Conservation (phyloP, 768 basidiomycete genomes). For the Leccinum boreale region DNA sequence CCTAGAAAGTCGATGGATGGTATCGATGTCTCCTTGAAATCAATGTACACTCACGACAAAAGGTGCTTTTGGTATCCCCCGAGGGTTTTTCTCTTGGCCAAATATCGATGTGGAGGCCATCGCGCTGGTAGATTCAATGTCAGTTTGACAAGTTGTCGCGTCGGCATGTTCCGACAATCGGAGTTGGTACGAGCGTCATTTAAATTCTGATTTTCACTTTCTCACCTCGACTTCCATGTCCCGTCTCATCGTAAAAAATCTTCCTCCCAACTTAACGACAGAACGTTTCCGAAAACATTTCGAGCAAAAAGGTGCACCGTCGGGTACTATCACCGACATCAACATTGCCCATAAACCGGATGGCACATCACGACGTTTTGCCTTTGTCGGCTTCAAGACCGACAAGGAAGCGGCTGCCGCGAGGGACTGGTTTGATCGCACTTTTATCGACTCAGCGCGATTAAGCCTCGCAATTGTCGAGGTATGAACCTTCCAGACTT, state of each 20-base stretch:
- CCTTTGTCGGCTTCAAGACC: conserved; percentile 88
- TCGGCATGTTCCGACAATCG: conserved; percentile 25
- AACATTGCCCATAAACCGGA: conserved; percentile 75
- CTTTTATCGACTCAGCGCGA: conserved; percentile 77
- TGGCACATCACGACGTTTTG: conserved; percentile 83
- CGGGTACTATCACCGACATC: conserved; percentile 78
- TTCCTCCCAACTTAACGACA: conserved; percentile 67
- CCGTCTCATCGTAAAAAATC: conserved; percentile 78
- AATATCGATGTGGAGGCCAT: conserved; percentile 32
- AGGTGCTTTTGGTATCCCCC: conserved; percentile 93
- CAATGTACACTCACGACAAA: conserved; percentile 71
- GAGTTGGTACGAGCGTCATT: conserved; percentile 8
- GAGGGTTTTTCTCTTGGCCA: conserved; percentile 63
- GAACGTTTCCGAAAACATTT: conserved; percentile 67
- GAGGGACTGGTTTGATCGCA: conserved; percentile 79
- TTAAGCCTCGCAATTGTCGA: conserved; percentile 76
- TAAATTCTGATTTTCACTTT: background rate
- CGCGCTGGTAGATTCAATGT: background rate
- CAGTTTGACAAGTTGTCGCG: background rate
- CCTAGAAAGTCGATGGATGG: conserved; percentile 41
- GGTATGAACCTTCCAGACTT: conserved; percentile 36
- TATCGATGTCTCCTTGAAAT: background rate
- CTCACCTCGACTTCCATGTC: conserved; percentile 50
- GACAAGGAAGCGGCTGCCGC: conserved; percentile 71
- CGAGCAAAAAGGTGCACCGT: conserved; percentile 54